Evolutionary conservation across 176 grass and related monocot genomes (phyloP).

Genomic region (Musa beccarii): DNA sequence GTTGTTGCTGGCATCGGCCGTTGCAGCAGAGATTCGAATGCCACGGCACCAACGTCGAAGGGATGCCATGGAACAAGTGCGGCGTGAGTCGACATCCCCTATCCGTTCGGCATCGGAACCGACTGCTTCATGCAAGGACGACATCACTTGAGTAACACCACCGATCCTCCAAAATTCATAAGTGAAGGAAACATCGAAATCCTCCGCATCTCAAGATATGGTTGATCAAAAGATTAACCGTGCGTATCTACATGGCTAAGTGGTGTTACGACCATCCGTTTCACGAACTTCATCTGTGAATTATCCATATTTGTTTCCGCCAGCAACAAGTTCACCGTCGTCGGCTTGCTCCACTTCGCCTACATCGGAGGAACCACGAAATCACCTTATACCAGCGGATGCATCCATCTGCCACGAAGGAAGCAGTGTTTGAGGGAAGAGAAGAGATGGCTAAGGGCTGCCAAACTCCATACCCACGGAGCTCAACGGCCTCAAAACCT

Average conservation of each 20-base stretch:
- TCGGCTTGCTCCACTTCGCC: background rate
- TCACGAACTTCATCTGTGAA: too few relatives aligned
- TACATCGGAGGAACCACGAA: background rate
- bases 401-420: background rate
- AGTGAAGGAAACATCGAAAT: background rate
- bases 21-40: background rate
- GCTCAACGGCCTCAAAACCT: background rate
- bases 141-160: background rate
- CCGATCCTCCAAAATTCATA: background rate
- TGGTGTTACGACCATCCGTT: background rate
- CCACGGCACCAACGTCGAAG: background rate
- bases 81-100: constrained; percentile 1
- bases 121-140: constrained; percentile 15
- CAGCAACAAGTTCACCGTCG: constrained; percentile 9
- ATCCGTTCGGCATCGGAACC: constrained; percentile 8
- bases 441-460: background rate
- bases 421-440: background rate
- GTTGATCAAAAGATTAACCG: background rate
- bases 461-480: background rate
- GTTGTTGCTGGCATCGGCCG: background rate
- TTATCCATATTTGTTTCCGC: background rate
- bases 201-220: background rate
- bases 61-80: background rate
- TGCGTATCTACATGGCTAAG: background rate
- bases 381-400: background rate